These are phyloP conservation scores for Schizothecium vesticola DNA, from an alignment of 495 filamentous ascomycete genomes.

Conservation along the genomic window DNA sequence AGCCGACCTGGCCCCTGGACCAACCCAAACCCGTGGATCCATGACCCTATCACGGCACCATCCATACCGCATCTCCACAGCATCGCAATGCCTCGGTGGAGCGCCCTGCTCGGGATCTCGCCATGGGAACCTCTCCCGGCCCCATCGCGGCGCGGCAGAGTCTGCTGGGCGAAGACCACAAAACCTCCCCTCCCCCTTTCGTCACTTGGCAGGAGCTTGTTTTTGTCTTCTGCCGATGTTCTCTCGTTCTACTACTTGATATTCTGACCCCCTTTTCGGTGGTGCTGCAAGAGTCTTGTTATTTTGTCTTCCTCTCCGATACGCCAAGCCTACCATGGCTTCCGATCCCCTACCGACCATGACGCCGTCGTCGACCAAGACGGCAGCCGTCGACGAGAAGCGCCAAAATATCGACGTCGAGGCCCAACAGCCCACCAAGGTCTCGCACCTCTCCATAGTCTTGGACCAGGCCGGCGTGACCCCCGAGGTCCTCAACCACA, in stretches of 20 bases:
- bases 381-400: not conserved
- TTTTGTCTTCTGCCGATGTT: not conserved
- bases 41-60: not conserved
- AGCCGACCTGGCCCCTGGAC: too few relatives aligned
- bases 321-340: not conserved
- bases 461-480: slow-evolving; percentile 38
- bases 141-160: not conserved
- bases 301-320: not conserved
- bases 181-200: not conserved
- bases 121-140: not conserved
- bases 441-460: slow-evolving; percentile 24
- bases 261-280: not conserved
- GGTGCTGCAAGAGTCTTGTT: not conserved
- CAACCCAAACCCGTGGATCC: not conserved
- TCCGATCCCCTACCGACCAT: not conserved
- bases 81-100: not conserved
- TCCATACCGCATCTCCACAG: not conserved
- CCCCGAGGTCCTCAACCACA: slow-evolving; percentile 47
- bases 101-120: not conserved
- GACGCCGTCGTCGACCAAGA: slow-evolving; percentile 1
- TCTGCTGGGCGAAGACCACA: not conserved
- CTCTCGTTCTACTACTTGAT: too few relatives aligned
- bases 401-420: slow-evolving; percentile 21
- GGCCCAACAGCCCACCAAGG: slow-evolving; percentile 18
- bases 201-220: not conserved